Conservation (phyloP, 257 asterid species). For the Ocimum tenuiflorum region DNA sequence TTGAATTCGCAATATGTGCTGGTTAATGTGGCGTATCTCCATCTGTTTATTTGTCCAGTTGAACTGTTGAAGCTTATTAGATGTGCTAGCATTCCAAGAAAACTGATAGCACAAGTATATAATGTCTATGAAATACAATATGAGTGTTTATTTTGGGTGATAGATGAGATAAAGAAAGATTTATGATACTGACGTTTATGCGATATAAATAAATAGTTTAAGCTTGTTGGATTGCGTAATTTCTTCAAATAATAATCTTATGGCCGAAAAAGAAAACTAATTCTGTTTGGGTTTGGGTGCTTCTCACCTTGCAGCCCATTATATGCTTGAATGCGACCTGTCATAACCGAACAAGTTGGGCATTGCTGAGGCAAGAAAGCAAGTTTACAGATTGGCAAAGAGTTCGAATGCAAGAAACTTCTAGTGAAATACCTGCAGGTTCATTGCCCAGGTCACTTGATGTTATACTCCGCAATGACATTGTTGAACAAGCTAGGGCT, state of each 20-base stretch:
- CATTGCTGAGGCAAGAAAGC: constrained; percentile 92
- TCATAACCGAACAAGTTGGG: constrained; percentile 78
- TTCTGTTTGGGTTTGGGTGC: neutral
- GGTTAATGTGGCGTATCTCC: too few relatives aligned
- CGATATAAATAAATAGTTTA: too few relatives aligned
- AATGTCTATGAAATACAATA: too few relatives aligned
- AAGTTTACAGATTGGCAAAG: constrained; percentile 99
- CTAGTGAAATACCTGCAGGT: constrained; percentile 96
- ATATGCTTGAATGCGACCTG: constrained; percentile 91
- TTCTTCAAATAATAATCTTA: too few relatives aligned
- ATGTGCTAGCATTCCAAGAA: too few relatives aligned
- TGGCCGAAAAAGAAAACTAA: neutral
- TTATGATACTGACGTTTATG: too few relatives aligned
- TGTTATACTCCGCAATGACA: constrained; percentile 87
- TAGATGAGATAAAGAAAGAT: too few relatives aligned
- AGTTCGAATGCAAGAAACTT: constrained; percentile 92
- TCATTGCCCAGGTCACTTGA: constrained; percentile 97
- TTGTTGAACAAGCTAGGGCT: constrained; percentile 95
- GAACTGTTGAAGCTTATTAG: neutral
- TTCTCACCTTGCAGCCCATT: constrained; percentile 59
- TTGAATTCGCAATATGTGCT: constrained; percentile 29
- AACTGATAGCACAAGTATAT: too few relatives aligned
- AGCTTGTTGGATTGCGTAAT: too few relatives aligned
- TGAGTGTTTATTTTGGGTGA: too few relatives aligned
- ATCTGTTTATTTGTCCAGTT: neutral